Base-by-base conservation (phyloP, 2,329 filamentous ascomycete species). In the Pseudopyricularia cyperi region DNA sequence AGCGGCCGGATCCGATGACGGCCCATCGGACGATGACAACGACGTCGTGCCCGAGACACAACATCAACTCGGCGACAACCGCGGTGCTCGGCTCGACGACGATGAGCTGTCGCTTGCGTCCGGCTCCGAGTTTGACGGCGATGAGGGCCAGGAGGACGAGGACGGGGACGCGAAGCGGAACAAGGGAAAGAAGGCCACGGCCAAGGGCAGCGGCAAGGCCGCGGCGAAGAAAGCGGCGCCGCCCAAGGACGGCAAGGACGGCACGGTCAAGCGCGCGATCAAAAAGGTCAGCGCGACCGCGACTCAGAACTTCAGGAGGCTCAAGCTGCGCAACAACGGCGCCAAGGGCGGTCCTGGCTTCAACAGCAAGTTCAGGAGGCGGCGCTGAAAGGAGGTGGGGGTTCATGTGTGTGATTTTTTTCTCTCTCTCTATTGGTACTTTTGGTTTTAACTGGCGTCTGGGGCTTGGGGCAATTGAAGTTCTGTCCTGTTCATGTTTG, bases 251-350 rank as follows among this genome's bases (percentile, higher is more conserved):
- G 61, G 7, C 57, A 62, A 62, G 17, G 52, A 54, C 17, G 35
- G 57, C 15, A 63, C 65, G 34, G 68, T 80, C 46, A 75, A 74
- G 62, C 77, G 74, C 62, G 69, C 69, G 6, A 70, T 68, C 24
- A 74, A 73, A 59, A 85, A 83, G 67, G 77, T 85, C 49, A 82
- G 78, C 59, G 79, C 79, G 56, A 64, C 80, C 57, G 80, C 81
- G 14, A 76, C 83, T 59, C 74, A 79, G 55, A 85, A 85, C 66
- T 85, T 84, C 65, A 80, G 80, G 63, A 68, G 78, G 52, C 63
- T 85, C 54, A 85, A 85, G 69, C 66, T 51, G 60, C 72, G 70
- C 58, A 83, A 82, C 58, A 67, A 71, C 3, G 80, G 80, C 3
- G 67, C 76, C n/a, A 84, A 83, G 63, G 80, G 80, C 2, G 79